These are phyloP conservation scores for Spinacia oleracea DNA, from an alignment of 179 eudicot genomes.

Conservation along the genomic window DNA sequence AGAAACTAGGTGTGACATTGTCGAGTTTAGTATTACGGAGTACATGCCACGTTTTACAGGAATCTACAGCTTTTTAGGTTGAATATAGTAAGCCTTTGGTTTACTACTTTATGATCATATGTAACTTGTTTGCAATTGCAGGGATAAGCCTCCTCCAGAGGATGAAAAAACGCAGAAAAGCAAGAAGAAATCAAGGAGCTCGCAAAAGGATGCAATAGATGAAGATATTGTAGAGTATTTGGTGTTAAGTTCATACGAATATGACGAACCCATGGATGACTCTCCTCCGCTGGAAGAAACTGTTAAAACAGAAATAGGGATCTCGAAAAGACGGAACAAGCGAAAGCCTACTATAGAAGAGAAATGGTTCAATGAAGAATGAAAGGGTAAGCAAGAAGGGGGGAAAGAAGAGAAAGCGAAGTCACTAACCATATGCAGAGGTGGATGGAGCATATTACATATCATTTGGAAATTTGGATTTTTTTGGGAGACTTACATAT, in stretches of 20 bases:
- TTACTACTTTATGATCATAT: background rate
- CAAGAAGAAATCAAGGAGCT: constrained; percentile 40
- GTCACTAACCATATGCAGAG: constrained; percentile 24
- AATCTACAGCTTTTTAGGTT: background rate
- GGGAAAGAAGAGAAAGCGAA: constrained; percentile 64
- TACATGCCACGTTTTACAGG: background rate
- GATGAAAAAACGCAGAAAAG: constrained; percentile 46
- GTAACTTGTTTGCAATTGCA: constrained; percentile 22
- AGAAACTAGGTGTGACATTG: constrained; percentile 50
- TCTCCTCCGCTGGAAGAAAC: constrained; percentile 22
- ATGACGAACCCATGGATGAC: constrained; percentile 41
- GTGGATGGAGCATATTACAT: no score
- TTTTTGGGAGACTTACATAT: no score
- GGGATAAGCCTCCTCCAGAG: constrained; percentile 42
- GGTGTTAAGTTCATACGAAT: constrained; percentile 86
- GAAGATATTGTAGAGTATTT: constrained; percentile 91
- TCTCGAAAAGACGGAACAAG: constrained; percentile 34
- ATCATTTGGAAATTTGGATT: no score
- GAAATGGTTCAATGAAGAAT: constrained; percentile 39
- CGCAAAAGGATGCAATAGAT: constrained; percentile 38
- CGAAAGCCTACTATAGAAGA: constrained; percentile 30
- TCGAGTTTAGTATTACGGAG: background rate
- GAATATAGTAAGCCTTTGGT: background rate
- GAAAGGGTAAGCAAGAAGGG: constrained; percentile 37
- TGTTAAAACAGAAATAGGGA: constrained; percentile 27